phyloP scores from a whole-genome alignment of 2,329 filamentous ascomycete genomes.

The Neoascochyta sp. region DNA sequence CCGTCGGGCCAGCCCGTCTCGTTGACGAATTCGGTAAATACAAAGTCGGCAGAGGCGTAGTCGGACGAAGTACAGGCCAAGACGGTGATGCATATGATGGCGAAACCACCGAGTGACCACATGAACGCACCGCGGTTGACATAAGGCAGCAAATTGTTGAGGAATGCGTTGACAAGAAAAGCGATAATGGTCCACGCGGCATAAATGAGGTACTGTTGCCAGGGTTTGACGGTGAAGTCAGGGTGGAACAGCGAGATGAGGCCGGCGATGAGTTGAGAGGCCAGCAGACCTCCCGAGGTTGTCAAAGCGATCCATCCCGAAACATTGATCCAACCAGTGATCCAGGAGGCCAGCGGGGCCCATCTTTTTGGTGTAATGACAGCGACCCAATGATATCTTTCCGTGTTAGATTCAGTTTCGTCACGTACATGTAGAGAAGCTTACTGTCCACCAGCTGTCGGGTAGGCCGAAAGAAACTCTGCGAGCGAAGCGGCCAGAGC shows the following conservation, averaged over 20 bases:
- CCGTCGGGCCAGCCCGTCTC: constrained; percentile 67
- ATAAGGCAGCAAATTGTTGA: constrained; percentile 58
- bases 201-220: constrained; percentile 74
- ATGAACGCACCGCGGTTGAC: constrained; percentile 67
- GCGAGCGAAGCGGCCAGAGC: constrained; percentile 66
- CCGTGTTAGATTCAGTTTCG: constrained; percentile 38
- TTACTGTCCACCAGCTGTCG: constrained; percentile 42
- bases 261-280: constrained; percentile 63
- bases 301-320: constrained; percentile 67
- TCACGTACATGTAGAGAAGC: not conserved
- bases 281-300: constrained; percentile 65
- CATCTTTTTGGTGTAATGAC: constrained; percentile 58
- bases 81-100: constrained; percentile 66
- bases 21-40: constrained; percentile 67
- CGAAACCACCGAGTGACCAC: constrained; percentile 67
- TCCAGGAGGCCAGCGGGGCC: constrained; percentile 63
- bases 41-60: constrained; percentile 61
- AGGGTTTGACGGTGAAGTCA: constrained; percentile 55
- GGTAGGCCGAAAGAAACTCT: constrained; percentile 67
- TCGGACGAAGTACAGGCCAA: constrained; percentile 63
- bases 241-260: constrained; percentile 61
- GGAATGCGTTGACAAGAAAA: constrained; percentile 63
- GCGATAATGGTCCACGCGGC: constrained; percentile 59
- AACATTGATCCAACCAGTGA: constrained; percentile 70
- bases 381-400: constrained; percentile 66